Evolutionary conservation across 345 rosid species (phyloP).

Genomic region (Acer campestre): DNA sequence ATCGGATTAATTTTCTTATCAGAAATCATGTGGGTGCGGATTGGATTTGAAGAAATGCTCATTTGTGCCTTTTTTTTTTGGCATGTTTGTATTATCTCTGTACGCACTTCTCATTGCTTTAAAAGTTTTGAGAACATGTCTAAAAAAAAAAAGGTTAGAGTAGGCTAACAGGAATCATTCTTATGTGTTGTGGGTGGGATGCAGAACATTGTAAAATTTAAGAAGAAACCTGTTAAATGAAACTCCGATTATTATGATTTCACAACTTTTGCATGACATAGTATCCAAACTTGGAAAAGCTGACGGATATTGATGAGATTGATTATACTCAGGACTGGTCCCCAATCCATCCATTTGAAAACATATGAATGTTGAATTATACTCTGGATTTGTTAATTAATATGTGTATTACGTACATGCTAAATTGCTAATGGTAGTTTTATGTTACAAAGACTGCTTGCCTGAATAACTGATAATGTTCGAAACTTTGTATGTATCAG

Average conservation of each 20-base stretch:
- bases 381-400: background rate
- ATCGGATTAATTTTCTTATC: background rate
- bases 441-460: background rate
- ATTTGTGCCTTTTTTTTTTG: background rate
- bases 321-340: background rate
- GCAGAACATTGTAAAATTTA: no score
- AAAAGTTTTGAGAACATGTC: no score
- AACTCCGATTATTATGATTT: no score
- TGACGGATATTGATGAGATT: background rate
- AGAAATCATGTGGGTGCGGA: background rate
- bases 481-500: slow-evolving; percentile 32
- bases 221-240: no score
- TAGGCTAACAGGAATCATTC: no score
- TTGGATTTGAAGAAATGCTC: background rate
- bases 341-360: background rate
- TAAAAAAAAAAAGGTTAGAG: no score
- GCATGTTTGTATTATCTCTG: no score
- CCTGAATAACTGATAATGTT: slow-evolving; percentile 8
- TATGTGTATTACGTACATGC: background rate
- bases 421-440: background rate
- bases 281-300: no score
- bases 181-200: no score
- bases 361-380: no score
- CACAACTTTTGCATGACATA: no score
- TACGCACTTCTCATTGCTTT: no score